Evolutionary conservation across 805 yeast genomes (phyloP), one percentile per base, ranked within the genome.

Genomic region (Yarrowia phangngaensis): DNA sequence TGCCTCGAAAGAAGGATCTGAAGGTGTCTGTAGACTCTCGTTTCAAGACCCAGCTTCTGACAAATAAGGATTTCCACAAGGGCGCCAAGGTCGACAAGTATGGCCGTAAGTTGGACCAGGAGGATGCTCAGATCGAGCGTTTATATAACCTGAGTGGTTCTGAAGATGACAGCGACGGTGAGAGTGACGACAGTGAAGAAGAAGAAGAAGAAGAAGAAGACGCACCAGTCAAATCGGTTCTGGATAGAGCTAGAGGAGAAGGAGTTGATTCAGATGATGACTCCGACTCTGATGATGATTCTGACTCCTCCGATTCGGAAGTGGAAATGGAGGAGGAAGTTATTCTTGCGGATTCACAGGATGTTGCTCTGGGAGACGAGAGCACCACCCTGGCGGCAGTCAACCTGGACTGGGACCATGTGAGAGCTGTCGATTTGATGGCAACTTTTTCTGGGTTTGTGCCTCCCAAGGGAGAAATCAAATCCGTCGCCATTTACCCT

Each of bases 331-430:
- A 35, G 8, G 56, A 49, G 20, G 55, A 50, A 12, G 49, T 52
- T 20, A 57, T 51, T 4, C 58, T 51, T 3, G 58, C 51, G 4
- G 57, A 51, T 13, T 57, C 52, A 7, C 69, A 68, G 8, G 74
- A 76, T 47, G 84, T 92, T n/a, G 88, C 84, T 40, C 82, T 79
- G 43, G 94, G 95, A 35, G 96, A 90, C 2, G 95, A 95, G 22
- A 73, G 95, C 1, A 70, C 69, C 24, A 70, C 84, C 5, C 71
- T 92, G 60, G 98, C 98, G 0, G 95, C 82, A 1, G 97, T 92
- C 22, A 92, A 92, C 60, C 71, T 92, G 75, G 98, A 92, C 62
- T 92, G 98, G 98, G 98, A 92, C 58, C 84, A 92, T 60, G 74
- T 92, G n/a, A 75, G 78, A 35, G 84, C 97, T 0, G 77, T 78